phyloP scores from a whole-genome alignment of 371 early-diverging fungal species.

The Zychaea mexicana region DNA sequence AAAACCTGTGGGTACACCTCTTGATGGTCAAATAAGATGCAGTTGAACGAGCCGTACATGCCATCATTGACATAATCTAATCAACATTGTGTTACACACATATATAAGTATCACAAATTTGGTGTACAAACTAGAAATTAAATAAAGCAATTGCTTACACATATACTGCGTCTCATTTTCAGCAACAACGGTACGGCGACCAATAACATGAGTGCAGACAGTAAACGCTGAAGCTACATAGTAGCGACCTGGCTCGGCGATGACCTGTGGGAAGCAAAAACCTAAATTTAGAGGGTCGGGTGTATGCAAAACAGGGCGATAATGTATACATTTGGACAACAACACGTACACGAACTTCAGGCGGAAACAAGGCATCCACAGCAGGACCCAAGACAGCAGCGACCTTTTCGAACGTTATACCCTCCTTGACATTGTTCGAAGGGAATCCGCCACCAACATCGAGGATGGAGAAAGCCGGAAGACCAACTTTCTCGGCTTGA shows the following conservation, averaged over 20 bases:
- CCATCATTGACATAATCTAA: constrained; percentile 95
- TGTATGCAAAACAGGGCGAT: too few species aligned
- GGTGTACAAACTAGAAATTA: neutral
- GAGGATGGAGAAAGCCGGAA: constrained; percentile 78
- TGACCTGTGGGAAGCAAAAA: too few species aligned
- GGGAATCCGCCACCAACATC: constrained; percentile 99
- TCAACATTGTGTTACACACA: neutral
- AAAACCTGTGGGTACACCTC: constrained; percentile 65
- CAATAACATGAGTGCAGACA: constrained; percentile 88
- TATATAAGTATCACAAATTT: neutral
- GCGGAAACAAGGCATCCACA: constrained; percentile 76
- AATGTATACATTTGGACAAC: too few species aligned
- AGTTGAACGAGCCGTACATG: constrained; percentile 97
- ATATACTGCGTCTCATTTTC: constrained; percentile 66
- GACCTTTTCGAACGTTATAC: constrained; percentile 84
- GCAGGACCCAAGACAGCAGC: constrained; percentile 81
- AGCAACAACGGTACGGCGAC: constrained; percentile 73
- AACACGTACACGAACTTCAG: constrained; percentile 72
- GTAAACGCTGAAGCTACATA: constrained; percentile 94
- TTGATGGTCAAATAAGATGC: constrained; percentile 96
- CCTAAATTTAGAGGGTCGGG: too few species aligned
- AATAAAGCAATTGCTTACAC: constrained; percentile 55
- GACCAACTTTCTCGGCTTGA: constrained; percentile 74
- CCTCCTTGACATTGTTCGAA: constrained; percentile 74
- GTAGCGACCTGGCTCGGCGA: constrained; percentile 98